phyloP scores from a whole-genome alignment of 805 yeast species.

The Komagataella phaffii region DNA sequence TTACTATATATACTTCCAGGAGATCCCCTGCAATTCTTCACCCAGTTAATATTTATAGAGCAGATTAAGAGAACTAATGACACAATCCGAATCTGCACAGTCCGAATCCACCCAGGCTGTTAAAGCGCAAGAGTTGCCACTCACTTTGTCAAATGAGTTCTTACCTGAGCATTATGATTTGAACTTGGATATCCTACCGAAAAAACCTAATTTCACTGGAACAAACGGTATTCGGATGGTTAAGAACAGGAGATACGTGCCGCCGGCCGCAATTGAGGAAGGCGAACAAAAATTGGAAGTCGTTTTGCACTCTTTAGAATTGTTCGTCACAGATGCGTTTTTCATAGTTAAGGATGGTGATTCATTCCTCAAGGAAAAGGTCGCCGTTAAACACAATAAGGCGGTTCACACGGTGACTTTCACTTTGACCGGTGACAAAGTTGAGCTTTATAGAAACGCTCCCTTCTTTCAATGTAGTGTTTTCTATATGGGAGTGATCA shows the following conservation, averaged over 20 bases:
- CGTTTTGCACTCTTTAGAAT: slow-evolving; percentile 25
- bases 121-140: slow-evolving; percentile 5
- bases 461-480: slow-evolving; percentile 12
- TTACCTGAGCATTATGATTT: slow-evolving; percentile 26
- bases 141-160: slow-evolving; percentile 15
- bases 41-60: not conserved
- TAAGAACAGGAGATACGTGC: slow-evolving; percentile 10
- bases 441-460: not conserved
- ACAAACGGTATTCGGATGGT: slow-evolving; percentile 18
- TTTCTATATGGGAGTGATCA: slow-evolving; percentile 37
- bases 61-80: not conserved
- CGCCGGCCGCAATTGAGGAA: slow-evolving; percentile 2
- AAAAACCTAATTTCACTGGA: slow-evolving; percentile 33
- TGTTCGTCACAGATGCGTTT: slow-evolving; percentile 23
- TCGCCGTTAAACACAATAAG: slow-evolving; percentile 21
- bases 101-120: not conserved
- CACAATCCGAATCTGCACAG: not conserved
- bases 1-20: not conserved
- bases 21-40: not conserved
- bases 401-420: slow-evolving; percentile 21
- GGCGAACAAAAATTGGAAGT: slow-evolving; percentile 10
- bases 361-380: slow-evolving; percentile 11
- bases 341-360: slow-evolving; percentile 7
- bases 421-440: not conserved
- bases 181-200: slow-evolving; percentile 19